Evolutionary conservation across 192 early-diverging fungal species (phyloP).

Genomic region (Kappamyces sp.): DNA sequence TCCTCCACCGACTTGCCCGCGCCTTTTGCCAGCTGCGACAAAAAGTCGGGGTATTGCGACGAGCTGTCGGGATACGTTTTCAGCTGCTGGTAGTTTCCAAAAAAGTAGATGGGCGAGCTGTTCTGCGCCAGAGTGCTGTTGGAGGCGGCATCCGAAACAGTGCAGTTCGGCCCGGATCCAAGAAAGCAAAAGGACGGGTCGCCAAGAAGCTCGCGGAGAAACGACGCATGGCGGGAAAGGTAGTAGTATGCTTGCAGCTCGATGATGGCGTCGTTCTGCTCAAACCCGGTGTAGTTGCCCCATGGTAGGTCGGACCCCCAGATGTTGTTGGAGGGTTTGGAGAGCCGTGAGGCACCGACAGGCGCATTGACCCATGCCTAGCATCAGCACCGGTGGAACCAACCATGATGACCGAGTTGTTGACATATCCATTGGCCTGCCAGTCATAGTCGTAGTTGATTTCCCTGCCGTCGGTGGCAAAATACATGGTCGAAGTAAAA

Average conservation of each 20-base stretch:
- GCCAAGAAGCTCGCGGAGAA: conserved; percentile 8
- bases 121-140: conserved; percentile 3
- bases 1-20: background rate
- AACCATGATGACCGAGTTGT: conserved; percentile 9
- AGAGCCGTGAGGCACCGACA: conserved; percentile 12
- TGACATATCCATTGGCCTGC: conserved; percentile 13
- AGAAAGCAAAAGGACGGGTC: conserved; percentile 2
- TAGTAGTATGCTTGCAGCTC: conserved; percentile 20
- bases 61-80: background rate
- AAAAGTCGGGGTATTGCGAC: conserved; percentile 4
- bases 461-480: conserved; percentile 18
- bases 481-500: conserved; percentile 3
- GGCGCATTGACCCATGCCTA: conserved; percentile 15
- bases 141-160: background rate
- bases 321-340: background rate
- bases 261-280: conserved; percentile 14
- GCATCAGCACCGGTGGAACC: too few species aligned
- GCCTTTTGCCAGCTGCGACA: conserved; percentile 4
- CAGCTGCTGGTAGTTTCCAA: conserved; percentile 9
- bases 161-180: conserved; percentile 14
- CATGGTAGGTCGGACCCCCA: conserved; percentile 19
- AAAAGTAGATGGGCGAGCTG: conserved; percentile 4
- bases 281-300: background rate
- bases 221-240: conserved; percentile 14
- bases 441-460: conserved; percentile 21